phyloP scores from a whole-genome alignment of 2,329 filamentous ascomycete genomes.

The Hansfordia pulvinata region DNA sequence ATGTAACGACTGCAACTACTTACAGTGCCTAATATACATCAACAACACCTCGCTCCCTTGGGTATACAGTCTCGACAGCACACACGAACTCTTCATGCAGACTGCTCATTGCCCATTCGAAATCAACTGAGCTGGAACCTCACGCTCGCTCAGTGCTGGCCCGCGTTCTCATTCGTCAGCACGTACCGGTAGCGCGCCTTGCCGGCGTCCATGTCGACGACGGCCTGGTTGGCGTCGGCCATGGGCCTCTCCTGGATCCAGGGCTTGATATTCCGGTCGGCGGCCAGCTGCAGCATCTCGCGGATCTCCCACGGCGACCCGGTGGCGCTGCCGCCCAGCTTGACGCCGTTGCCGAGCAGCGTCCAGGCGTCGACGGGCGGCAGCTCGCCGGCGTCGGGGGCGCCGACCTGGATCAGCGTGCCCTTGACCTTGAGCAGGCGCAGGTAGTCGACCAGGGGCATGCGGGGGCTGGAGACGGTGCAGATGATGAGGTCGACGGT shows the following conservation, averaged over 20 bases:
- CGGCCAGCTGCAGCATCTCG: conserved; percentile 45
- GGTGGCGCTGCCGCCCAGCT: conserved; percentile 31
- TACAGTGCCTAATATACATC: too few species aligned
- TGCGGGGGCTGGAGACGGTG: conserved; percentile 34
- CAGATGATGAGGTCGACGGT: conserved; percentile 45
- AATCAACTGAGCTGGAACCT: too few species aligned
- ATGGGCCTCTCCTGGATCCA: conserved; percentile 41
- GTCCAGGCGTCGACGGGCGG: conserved; percentile 32
- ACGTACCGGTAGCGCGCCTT: conserved; percentile 35
- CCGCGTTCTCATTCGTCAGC: conserved; percentile 23
- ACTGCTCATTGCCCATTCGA: too few species aligned
- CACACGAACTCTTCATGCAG: too few species aligned
- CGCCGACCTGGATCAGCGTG: conserved; percentile 1
- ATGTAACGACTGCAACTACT: too few species aligned
- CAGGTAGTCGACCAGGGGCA: conserved; percentile 51
- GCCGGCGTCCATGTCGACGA: conserved; percentile 40
- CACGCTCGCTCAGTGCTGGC: too few species aligned
- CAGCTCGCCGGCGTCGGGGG: conserved; percentile 1
- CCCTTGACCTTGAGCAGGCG: conserved; percentile 19
- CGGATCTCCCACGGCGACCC: conserved; percentile 40
- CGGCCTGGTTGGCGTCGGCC: conserved; percentile 37
- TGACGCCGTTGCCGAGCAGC: conserved; percentile 40
- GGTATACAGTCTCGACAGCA: too few species aligned
- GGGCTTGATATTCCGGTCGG: conserved; percentile 39
- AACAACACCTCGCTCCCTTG: too few species aligned